Evolutionary conservation across 192 early-diverging fungal genomes (phyloP), one percentile per base, ranked within the genome.

Genomic region (Umbelopsis ramanniana): DNA sequence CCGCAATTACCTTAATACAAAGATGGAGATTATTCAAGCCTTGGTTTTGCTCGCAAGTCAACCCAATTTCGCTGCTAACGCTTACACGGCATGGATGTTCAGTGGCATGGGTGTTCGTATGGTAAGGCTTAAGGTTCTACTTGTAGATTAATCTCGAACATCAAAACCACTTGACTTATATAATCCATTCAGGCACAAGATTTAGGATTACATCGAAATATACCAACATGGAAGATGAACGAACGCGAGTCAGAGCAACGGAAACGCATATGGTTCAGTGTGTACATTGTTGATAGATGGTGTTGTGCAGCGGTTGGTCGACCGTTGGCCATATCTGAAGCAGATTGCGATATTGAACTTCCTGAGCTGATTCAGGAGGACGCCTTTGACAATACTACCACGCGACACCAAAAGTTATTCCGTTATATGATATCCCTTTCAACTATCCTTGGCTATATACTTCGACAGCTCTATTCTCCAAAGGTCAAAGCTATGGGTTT

Each of bases 171-270:
- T 69, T n/a, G 2, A 43, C 40, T 12, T 12, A 43, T 46, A 37
- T 2, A 37, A 22, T 46, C 2, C 9, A 3, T 50, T 46, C 12
- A 76, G 75, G 93, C 93, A 6, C 91, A 92, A 77, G 93, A 94
- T 71, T 53, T 94, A 57, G 93, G 93, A 14, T 82, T 94, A 48
- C 93, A 94, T 69, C 85, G 93, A 22, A 87, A 87, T 73, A 76
- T 84, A 6, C 52, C 83, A 2, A 75, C 80, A 29, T 82, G 81
- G 73, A 74, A 80, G 53, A 24, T 84, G 24, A 75, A 80, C 15
- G 75, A 76, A 6, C 50, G 76, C 19, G 85, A 93, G 38, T 72
- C 76, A 0, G 89, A 92, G 73, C 69, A 85, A 26, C 77, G 93
- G 22, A 87, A 85, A 50, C 80, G 89, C 14, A 81, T 91, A 8